These are phyloP conservation scores for Mrakia frigida DNA, from an alignment of 768 basidiomycete genomes.

Conservation along the genomic window DNA sequence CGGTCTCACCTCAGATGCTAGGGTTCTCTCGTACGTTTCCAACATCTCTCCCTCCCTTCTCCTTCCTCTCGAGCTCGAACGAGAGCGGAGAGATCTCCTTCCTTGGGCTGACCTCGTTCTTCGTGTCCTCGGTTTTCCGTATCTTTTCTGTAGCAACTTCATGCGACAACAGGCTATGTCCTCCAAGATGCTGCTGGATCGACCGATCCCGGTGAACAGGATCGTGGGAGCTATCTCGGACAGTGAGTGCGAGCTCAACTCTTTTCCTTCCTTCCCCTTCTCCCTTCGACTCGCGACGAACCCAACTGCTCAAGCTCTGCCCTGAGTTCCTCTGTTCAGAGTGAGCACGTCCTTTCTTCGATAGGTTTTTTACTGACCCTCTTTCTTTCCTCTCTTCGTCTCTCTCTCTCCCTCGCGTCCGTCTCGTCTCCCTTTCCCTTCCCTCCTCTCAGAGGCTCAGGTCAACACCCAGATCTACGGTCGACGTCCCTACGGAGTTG, in stretches of 20 bases:
- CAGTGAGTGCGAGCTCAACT: conserved; percentile 56
- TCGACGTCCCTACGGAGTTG: conserved; percentile 93
- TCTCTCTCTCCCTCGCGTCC: conserved; percentile 25
- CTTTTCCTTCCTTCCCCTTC: not conserved
- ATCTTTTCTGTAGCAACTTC: conserved; percentile 65
- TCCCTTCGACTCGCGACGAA: too few relatives aligned
- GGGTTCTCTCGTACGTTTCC: conserved; percentile 75
- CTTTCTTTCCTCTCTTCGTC: not conserved
- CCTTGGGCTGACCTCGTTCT: conserved; percentile 1
- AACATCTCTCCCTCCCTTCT: not conserved
- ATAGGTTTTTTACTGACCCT: not conserved
- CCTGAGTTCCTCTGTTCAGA: too few relatives aligned
- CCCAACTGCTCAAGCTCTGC: too few relatives aligned
- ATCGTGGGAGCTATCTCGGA: conserved; percentile 91
- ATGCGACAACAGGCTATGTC: conserved; percentile 99
- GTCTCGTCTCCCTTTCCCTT: not conserved
- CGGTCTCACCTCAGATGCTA: conserved; percentile 95
- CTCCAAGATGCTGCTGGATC: conserved; percentile 89
- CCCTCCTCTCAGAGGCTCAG: conserved; percentile 69
- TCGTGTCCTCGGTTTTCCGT: too few relatives aligned
- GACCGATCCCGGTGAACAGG: conserved; percentile 87
- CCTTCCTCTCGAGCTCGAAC: not conserved
- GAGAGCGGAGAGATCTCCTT: not conserved
- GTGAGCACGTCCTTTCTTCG: not conserved
- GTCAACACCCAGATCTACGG: conserved; percentile 99